These are phyloP conservation scores for Cercospora zeae-maydis DNA, from an alignment of 2,329 filamentous ascomycete species.

Conservation along the genomic window DNA sequence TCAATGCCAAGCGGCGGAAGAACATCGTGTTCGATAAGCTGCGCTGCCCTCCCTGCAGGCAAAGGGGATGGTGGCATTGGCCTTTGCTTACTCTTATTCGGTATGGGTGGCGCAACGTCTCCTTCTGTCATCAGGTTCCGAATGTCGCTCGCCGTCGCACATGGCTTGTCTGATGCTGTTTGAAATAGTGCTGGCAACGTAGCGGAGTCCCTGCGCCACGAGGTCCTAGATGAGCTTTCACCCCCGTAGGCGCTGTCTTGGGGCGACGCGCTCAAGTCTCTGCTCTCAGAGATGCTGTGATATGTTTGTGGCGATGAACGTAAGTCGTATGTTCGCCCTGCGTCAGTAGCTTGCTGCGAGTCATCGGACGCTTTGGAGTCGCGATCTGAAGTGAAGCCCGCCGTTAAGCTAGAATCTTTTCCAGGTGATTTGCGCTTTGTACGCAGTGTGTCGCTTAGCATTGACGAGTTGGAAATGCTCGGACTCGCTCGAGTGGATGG, in stretches of 20 bases:
- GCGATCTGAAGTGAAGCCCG: conserved; percentile 17
- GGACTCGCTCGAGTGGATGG: conserved; percentile 18
- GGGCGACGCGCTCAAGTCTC: conserved; percentile 12
- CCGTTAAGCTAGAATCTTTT: neutral
- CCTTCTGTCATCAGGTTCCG: neutral
- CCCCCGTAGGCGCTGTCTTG: conserved; percentile 23
- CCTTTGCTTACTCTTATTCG: conserved; percentile 1
- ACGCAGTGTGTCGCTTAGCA: neutral
- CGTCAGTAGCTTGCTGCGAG: conserved; percentile 6
- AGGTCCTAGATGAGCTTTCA: conserved; percentile 9
- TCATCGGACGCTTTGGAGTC: neutral
- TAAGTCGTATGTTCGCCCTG: conserved; percentile 27
- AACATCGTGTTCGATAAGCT: neutral
- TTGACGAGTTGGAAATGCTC: conserved; percentile 10
- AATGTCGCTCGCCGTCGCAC: conserved; percentile 16
- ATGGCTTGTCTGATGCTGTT: conserved; percentile 18
- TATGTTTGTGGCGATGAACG: conserved; percentile 22
- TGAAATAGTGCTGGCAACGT: conserved; percentile 27
- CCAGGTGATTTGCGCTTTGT: neutral
- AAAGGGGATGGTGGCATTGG: neutral
- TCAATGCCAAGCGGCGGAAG: conserved; percentile 24
- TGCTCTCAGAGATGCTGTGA: conserved; percentile 19
- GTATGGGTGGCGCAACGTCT: neutral
- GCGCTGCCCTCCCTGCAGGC: conserved; percentile 4
- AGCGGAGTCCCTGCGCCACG: conserved; percentile 26